A percentile compares a stretch with the other conserved stretches of the same genome.
These are phyloP conservation scores for Candida sp. DNA, from an alignment of 1,139 yeast species.

Conservation along the genomic window DNA sequence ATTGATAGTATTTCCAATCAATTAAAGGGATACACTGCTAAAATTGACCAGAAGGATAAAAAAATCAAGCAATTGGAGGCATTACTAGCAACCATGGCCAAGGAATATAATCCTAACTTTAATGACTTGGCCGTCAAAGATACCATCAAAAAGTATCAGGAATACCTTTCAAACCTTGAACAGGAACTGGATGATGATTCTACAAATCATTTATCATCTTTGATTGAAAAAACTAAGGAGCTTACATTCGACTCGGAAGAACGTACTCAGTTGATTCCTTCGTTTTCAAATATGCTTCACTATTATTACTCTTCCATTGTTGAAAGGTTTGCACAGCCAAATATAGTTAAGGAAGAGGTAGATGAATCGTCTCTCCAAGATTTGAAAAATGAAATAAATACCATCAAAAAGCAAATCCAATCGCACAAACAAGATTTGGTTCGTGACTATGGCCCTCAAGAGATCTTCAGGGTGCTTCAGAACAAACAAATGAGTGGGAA, in stretches of 20 bases:
- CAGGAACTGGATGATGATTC: conserved; percentile 10
- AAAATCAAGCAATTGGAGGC: conserved; percentile 32
- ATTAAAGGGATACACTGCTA: conserved; percentile 6
- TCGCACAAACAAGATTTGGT: conserved; percentile 16
- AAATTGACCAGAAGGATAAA: conserved; percentile 11
- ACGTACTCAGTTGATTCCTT: conserved; percentile 12
- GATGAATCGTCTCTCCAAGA: conserved; percentile 8
- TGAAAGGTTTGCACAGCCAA: conserved; percentile 6
- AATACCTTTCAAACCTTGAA: conserved; percentile 42
- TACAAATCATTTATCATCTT: background rate
- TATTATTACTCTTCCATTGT: conserved; percentile 15
- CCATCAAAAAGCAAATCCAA: conserved; percentile 14
- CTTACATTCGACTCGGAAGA: conserved; percentile 5
- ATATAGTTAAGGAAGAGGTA: conserved; percentile 6
- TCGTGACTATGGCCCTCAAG: conserved; percentile 56
- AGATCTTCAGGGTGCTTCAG: conserved; percentile 58
- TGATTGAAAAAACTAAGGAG: conserved; percentile 8
- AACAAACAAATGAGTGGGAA: conserved; percentile 45
- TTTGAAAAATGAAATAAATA: conserved; percentile 15
- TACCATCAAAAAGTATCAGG: conserved; percentile 61
- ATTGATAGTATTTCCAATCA: conserved; percentile 10
- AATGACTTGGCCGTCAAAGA: conserved; percentile 85
- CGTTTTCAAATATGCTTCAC: conserved; percentile 21
- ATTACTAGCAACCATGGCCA: conserved; percentile 43
- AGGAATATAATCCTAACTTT: conserved; percentile 81